Conservation (phyloP, 202 grass and related monocot genomes). For the Zoysia matrella region DNA sequence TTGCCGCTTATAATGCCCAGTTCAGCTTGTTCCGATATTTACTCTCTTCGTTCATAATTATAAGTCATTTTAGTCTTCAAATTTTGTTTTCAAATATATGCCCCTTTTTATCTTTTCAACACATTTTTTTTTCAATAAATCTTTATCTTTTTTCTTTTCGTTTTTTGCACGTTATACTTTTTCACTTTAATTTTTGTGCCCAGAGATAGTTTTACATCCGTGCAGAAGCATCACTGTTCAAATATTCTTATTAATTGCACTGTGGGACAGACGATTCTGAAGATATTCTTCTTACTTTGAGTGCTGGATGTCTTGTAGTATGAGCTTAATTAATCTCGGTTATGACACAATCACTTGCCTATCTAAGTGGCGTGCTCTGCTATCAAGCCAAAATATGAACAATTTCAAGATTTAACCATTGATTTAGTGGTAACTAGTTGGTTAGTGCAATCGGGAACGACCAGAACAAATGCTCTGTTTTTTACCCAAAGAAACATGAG, state of each 20-base stretch:
- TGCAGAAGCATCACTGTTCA: not conserved
- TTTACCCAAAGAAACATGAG: not conserved
- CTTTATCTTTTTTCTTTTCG: too few species aligned
- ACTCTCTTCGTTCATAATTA: too few species aligned
- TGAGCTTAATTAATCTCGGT: not conserved
- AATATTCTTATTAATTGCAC: not conserved
- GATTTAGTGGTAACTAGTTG: not conserved
- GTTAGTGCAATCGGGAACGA: not conserved
- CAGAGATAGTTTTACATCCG: too few species aligned
- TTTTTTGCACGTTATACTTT: too few species aligned
- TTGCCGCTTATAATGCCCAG: too few species aligned
- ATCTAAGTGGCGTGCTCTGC: not conserved
- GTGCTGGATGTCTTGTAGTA: constrained; percentile 4
- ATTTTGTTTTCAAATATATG: too few species aligned
- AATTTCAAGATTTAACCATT: not conserved
- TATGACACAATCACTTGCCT: not conserved
- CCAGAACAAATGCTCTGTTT: not conserved
- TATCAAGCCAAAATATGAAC: not conserved
- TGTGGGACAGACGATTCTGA: not conserved
- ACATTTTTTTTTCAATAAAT: too few species aligned
- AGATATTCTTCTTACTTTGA: constrained; percentile 7
- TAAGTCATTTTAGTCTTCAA: too few species aligned
- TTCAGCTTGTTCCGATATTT: too few species aligned
- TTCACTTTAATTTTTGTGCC: too few species aligned
- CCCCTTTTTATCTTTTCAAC: too few species aligned